Base-by-base conservation (phyloP, 78 protist species). In the Chrysochromulina parva region DNA sequence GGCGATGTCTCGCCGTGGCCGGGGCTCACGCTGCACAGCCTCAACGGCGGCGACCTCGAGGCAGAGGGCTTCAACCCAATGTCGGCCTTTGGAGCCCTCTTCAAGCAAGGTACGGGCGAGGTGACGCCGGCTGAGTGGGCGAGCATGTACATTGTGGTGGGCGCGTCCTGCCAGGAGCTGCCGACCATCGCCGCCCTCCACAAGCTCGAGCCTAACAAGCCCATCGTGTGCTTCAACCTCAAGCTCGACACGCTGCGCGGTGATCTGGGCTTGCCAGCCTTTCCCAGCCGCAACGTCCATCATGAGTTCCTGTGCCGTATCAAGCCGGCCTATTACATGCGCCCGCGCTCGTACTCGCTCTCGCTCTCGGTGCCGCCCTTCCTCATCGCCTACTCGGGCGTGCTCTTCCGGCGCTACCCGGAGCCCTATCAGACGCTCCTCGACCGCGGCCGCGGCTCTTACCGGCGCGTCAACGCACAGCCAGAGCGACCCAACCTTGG, bases 381-480 rank as follows among this genome's bases (percentile, higher is more conserved):
- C 60, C 58, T 78, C 13, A 6, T 78, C 62, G 6, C 86, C 13
- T 78, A 50, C 86, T 10, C 9, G 62, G 86, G 86, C 86, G 86
- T 53, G 24, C 60, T 78, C 48, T 78, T 78, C 86, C 86, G 86
- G 24, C 9, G 26, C 48, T 78, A 78, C 17, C 86, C 86, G 1
- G 86, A 78, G 86, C 62, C 38, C 47, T 78, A 53, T 47, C 86
- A 78, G 60, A 53, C 86, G n/a, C 86, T 78, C 17, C 86, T 78
- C 20, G 86, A 78, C 86, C 59, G 57, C 16, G 86, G 86, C 17
- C 5, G 2, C 48, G 58, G 55, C 22, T 4, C 57, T 14, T 78
- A 53, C 47, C 60, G 86, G 38, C 86, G 86, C 57, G 86, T 78
- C 24, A 0, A 1, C 58, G 60, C 20, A 6, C 0, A 53, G 38